Percentiles rank a stretch among this genome's conserved stretches.
Evolutionary conservation across 2,329 filamentous ascomycete species (phyloP).

Genomic region (Periglandula ipomoeae): DNA sequence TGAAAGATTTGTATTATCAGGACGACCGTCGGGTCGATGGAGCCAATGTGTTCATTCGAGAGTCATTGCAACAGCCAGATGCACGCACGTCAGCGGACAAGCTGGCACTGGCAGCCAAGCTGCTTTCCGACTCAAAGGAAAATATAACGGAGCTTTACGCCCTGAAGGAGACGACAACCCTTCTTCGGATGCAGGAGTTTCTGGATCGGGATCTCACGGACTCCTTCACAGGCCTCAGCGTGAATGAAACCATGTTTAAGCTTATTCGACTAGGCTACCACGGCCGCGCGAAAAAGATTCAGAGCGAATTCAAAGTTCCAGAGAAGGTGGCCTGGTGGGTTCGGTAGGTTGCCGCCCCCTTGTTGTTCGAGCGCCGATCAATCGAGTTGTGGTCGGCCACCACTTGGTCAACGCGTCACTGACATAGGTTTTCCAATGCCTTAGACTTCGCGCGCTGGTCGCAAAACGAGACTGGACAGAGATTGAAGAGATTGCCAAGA

Average conservation of each 20-base stretch:
- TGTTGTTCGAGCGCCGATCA: background rate
- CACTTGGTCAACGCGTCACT: background rate
- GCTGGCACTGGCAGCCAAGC: constrained; percentile 73
- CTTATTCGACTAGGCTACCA: constrained; percentile 74
- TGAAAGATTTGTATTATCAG: constrained; percentile 97
- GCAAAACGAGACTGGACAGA: constrained; percentile 87
- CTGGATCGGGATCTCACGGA: constrained; percentile 77
- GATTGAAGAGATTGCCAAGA: constrained; percentile 73
- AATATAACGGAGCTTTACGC: constrained; percentile 62
- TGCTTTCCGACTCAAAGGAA: constrained; percentile 79
- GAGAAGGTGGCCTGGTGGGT: constrained; percentile 90
- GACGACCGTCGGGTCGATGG: constrained; percentile 87
- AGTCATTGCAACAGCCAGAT: constrained; percentile 68
- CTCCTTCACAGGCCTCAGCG: constrained; percentile 70
- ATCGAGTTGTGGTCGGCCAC: background rate
- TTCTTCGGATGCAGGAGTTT: constrained; percentile 78
- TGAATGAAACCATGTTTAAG: constrained; percentile 89
- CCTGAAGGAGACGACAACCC: constrained; percentile 68
- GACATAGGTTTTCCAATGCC: background rate
- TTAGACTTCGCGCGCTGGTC: constrained; percentile 74
- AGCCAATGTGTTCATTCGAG: constrained; percentile 75
- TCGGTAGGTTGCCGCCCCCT: constrained; percentile 34
- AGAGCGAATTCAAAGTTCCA: constrained; percentile 84
- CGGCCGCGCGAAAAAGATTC: constrained; percentile 78
- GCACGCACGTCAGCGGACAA: constrained; percentile 70